A percentile compares a stretch with the other conserved stretches of the same genome.
Evolutionary conservation across 495 filamentous ascomycete genomes (phyloP).

Genomic region (Aspergillus incahuasiensis): DNA sequence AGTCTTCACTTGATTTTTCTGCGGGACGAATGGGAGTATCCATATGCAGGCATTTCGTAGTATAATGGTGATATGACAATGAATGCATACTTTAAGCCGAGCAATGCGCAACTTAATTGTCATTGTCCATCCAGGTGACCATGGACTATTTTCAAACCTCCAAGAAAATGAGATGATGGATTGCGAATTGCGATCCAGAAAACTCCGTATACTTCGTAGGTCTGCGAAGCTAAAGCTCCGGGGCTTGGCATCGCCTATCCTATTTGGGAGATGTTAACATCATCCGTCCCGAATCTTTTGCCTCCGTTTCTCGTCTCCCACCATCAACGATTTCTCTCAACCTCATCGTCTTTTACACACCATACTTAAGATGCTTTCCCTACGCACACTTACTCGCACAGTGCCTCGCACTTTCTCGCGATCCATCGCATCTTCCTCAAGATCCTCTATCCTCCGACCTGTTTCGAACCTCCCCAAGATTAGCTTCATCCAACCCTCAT

Average conservation of each 20-base stretch:
- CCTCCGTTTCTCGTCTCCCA: conserved; percentile 13
- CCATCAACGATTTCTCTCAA: conserved; percentile 13
- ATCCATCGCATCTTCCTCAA: conserved; percentile 47
- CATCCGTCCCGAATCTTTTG: conserved; percentile 28
- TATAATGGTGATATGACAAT: conserved; percentile 18
- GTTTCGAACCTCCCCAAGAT: conserved; percentile 42
- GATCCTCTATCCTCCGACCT: conserved; percentile 44
- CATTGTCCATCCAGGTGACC: too few species aligned
- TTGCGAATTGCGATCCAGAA: too few species aligned
- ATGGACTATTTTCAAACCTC: too few species aligned
- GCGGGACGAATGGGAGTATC: conserved; percentile 9
- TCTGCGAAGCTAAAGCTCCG: background rate
- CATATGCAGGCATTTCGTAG: conserved; percentile 15
- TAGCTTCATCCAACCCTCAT: conserved; percentile 44
- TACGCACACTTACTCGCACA: conserved; percentile 66
- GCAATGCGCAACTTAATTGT: too few species aligned
- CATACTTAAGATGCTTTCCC: conserved; percentile 64
- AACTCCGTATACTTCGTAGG: too few species aligned
- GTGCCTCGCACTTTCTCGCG: conserved; percentile 65
- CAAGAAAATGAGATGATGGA: too few species aligned
- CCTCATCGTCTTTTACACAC: conserved; percentile 6
- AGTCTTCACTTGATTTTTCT: conserved; percentile 13
- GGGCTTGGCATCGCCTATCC: conserved; percentile 28
- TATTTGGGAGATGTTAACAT: conserved; percentile 27
- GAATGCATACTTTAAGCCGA: background rate